Evolutionary conservation across 2,329 filamentous ascomycete species (phyloP).

Genomic region (Microcyclosporella mali): DNA sequence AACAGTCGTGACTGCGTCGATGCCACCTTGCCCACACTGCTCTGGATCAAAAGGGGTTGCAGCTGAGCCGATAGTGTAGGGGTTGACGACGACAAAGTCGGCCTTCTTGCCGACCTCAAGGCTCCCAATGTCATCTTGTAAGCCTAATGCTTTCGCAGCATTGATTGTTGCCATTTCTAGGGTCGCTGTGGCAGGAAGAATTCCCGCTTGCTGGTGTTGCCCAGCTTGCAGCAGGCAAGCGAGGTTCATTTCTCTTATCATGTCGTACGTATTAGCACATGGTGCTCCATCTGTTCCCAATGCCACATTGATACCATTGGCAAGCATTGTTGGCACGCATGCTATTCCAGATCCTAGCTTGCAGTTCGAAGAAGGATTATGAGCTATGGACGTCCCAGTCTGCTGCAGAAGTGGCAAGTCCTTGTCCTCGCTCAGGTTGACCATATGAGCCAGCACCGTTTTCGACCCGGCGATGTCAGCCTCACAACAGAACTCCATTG

Average conservation of each 20-base stretch:
- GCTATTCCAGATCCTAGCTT: too few relatives aligned
- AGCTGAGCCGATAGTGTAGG: constrained; percentile 25
- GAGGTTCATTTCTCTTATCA: constrained; percentile 50
- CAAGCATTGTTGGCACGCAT: too few relatives aligned
- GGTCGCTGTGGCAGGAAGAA: constrained; percentile 41
- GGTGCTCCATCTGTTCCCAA: constrained; percentile 51
- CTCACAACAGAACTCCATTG: too few relatives aligned
- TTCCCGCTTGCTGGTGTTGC: constrained; percentile 36
- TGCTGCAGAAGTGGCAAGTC: too few relatives aligned
- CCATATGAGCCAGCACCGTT: too few relatives aligned
- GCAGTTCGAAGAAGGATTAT: too few relatives aligned
- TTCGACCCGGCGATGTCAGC: too few relatives aligned
- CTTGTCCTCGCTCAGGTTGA: too few relatives aligned
- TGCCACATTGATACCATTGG: constrained; percentile 46
- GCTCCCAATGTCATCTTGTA: constrained; percentile 34
- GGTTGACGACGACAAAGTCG: constrained; percentile 36
- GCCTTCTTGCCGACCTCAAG: constrained; percentile 42
- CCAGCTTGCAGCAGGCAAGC: constrained; percentile 47
- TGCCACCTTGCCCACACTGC: constrained; percentile 5
- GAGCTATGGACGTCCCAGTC: too few relatives aligned
- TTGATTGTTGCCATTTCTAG: constrained; percentile 50
- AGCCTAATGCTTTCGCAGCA: constrained; percentile 44
- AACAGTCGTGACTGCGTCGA: constrained; percentile 34
- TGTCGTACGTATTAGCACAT: constrained; percentile 48
- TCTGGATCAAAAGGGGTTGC: constrained; percentile 15